phyloP scores from a whole-genome alignment of 768 basidiomycete genomes.

The Tulasnella sp. region DNA sequence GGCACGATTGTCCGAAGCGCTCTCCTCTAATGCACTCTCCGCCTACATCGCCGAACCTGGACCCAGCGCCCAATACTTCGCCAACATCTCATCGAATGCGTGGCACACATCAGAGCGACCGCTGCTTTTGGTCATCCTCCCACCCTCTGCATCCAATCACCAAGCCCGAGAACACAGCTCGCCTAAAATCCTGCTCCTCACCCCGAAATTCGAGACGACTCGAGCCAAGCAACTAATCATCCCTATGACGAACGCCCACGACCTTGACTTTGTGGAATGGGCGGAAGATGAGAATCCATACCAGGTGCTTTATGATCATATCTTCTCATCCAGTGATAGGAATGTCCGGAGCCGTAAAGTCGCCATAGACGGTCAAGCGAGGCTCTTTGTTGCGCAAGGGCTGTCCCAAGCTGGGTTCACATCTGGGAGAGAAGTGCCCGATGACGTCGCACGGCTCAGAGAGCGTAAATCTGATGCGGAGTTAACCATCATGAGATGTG shows the following conservation, averaged over 20 bases:
- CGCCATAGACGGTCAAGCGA: conserved; percentile 48
- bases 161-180: conserved; percentile 20
- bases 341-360: conserved; percentile 29
- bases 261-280: conserved; percentile 30
- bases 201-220: conserved; percentile 65
- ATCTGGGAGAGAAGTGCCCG: conserved; percentile 40
- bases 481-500: conserved; percentile 60
- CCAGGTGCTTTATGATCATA: conserved; percentile 31
- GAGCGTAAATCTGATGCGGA: conserved; percentile 67
- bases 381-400: conserved; percentile 56
- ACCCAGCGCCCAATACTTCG: conserved; percentile 56
- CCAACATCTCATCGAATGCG: conserved; percentile 47
- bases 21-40: conserved; percentile 41
- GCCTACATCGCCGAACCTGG: conserved; percentile 77
- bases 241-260: conserved; percentile 30
- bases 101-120: conserved; percentile 77
- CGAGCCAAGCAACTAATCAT: conserved; percentile 51
- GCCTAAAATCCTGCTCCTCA: conserved; percentile 48
- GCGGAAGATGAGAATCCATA: conserved; percentile 62
- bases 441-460: conserved; percentile 46
- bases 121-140: conserved; percentile 48
- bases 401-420: conserved; percentile 35
- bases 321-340: conserved; percentile 22
- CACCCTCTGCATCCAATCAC: no score
- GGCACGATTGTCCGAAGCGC: conserved; percentile 36